These are phyloP conservation scores for Exutisphaerella laricina DNA, from an alignment of 2,329 filamentous ascomycete species.

Conservation along the genomic window DNA sequence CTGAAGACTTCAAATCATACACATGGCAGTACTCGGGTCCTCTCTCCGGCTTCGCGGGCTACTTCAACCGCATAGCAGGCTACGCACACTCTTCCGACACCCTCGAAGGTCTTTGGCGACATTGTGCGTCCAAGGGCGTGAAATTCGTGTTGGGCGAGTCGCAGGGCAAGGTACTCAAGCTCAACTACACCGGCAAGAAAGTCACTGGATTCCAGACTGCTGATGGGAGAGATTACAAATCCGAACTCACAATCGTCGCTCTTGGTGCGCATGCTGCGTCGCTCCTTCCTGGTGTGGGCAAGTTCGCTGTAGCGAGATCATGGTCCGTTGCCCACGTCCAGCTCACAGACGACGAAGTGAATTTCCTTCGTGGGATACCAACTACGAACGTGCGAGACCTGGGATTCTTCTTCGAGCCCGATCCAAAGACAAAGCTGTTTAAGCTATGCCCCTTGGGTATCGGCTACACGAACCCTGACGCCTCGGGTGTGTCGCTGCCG, in stretches of 20 bases:
- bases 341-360: constrained; percentile 51
- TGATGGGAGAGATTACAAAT: constrained; percentile 36
- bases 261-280: constrained; percentile 47
- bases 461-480: constrained; percentile 51
- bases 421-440: constrained; percentile 51
- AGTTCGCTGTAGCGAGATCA: constrained; percentile 50
- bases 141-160: constrained; percentile 42
- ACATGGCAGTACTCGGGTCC: constrained; percentile 48
- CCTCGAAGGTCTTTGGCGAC: constrained; percentile 44
- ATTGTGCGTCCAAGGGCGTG: constrained; percentile 38
- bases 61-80: constrained; percentile 53
- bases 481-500: constrained; percentile 37
- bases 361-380: constrained; percentile 52
- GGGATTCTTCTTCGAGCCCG: constrained; percentile 62
- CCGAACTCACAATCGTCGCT: constrained; percentile 46
- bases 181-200: constrained; percentile 38
- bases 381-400: constrained; percentile 57
- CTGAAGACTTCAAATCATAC: constrained; percentile 39
- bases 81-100: constrained; percentile 54
- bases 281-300: constrained; percentile 47
- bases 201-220: constrained; percentile 37
- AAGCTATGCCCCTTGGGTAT: constrained; percentile 57
- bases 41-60: constrained; percentile 52
- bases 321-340: constrained; percentile 58
- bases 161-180: constrained; percentile 35